These are phyloP conservation scores for Vitrella brassicaformis DNA, from an alignment of 73 alveolate species.

Conservation along the genomic window DNA sequence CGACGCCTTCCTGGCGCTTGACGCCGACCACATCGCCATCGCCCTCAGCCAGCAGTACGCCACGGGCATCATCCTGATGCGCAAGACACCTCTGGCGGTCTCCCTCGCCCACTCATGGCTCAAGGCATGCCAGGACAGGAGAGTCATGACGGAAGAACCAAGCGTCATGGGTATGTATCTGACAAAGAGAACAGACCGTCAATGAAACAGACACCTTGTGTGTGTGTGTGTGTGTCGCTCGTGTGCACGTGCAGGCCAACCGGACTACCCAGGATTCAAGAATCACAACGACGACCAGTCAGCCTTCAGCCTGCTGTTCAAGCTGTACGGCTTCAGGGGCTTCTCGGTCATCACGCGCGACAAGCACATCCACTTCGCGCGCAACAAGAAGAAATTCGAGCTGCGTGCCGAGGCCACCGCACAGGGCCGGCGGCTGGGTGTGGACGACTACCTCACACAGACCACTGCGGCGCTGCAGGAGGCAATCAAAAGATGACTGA, in stretches of 20 bases:
- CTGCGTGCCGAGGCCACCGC: no score
- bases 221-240: no score
- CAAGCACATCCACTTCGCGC: constrained; percentile 6
- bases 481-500: no score
- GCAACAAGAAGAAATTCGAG: constrained; percentile 13
- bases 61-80: constrained; percentile 16
- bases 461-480: no score
- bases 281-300: constrained; percentile 33
- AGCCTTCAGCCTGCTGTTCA: constrained; percentile 22
- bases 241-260: no score
- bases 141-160: constrained; percentile 15
- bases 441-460: no score
- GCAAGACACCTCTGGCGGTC: constrained; percentile 20
- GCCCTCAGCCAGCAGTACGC: neutral
- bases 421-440: no score
- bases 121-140: constrained; percentile 18
- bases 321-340: constrained; percentile 13
- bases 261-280: neutral
- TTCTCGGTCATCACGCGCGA: constrained; percentile 24
- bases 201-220: no score
- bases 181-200: no score
- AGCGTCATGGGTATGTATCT: constrained; percentile 12
- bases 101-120: constrained; percentile 7
- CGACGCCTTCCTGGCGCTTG: neutral
- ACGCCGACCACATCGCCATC: neutral